phyloP scores from a whole-genome alignment of 2,329 filamentous ascomycete species.

The Fusarium gaditjirri region DNA sequence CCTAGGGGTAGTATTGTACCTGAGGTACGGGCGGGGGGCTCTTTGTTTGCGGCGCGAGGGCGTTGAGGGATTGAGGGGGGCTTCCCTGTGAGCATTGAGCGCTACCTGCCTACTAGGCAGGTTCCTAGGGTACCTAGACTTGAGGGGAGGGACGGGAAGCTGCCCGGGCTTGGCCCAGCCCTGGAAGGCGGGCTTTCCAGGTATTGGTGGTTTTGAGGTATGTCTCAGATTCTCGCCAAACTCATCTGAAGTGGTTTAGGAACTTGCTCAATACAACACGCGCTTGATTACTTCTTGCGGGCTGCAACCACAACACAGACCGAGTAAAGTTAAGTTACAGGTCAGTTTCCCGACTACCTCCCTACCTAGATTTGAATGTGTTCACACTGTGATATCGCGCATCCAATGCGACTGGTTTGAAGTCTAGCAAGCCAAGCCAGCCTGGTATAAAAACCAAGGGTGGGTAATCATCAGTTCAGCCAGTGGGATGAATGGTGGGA shows the following conservation, averaged over 20 bases:
- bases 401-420: not conserved
- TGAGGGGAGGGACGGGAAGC: conserved; percentile 17
- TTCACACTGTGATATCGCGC: not conserved
- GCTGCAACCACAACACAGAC: not conserved
- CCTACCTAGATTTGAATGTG: not conserved
- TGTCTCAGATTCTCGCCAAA: conserved; percentile 36
- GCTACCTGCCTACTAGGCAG: not conserved
- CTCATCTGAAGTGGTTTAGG: conserved; percentile 2
- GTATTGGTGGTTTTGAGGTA: conserved; percentile 25
- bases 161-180: not conserved
- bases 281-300: conserved; percentile 15
- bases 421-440: not conserved
- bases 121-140: not conserved
- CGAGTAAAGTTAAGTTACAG: not conserved
- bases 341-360: not conserved
- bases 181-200: conserved; percentile 21
- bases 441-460: not conserved
- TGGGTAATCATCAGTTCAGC: conserved; percentile 1
- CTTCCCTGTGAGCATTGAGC: conserved; percentile 21
- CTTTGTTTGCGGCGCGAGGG: conserved; percentile 11
- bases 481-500: conserved; percentile 28
- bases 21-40: not conserved
- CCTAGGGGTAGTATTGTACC: conserved; percentile 3
- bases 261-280: conserved; percentile 7
- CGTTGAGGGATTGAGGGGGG: conserved; percentile 18